Base-by-base conservation (phyloP, 2,329 filamentous ascomycete species). In the Aspergillus udagawae region DNA sequence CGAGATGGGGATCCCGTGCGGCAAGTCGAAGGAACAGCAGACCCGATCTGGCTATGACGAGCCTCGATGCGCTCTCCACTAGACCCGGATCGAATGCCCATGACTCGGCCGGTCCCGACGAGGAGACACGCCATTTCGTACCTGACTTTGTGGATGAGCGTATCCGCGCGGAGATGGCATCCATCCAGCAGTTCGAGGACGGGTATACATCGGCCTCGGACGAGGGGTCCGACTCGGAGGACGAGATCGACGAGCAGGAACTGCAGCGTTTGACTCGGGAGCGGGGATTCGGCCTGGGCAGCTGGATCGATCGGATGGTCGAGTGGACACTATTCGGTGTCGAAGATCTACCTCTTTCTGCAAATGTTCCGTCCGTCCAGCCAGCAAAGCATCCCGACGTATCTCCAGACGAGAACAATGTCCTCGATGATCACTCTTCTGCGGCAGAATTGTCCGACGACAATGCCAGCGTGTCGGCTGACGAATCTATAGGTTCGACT, bases 241-340 rank as follows among this genome's bases (percentile, higher is more conserved):
- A 67, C 47, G 73, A 75, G 3, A 74, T 79, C 4, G 81, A 83
- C 49, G 83, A 85, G 63, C 76, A 77, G 25, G 82, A 84, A 63
- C 69, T 85, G 20, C 79, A 80, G 45, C 72, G 77, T 2, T 68
- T 85, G 32, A 81, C 81, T 12, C 72, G 75, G 25, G 77, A 80
- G 61, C 73, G 76, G n/a, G 80, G 79, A 1, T 83, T 82, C 58
- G 82, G 83, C 0, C 68, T 86, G 4, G 83, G 83, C 0, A 72
- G 77, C 9, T 81, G 82, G 77, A 76, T 86, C 63, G 84, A 86
- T 61, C 73, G 78, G 25, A 65, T 86, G 38, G 82, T 86, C 56
- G 82, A 82, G 32, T 84, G 82, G 79, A 79, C 79, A 10, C 61
- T 85, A 44, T 85, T 85, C 62, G 77, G 77, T 2, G 78, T 81